phyloP scores from a whole-genome alignment of 169 alveolate genomes.

The Cryptosporidium sp. region DNA sequence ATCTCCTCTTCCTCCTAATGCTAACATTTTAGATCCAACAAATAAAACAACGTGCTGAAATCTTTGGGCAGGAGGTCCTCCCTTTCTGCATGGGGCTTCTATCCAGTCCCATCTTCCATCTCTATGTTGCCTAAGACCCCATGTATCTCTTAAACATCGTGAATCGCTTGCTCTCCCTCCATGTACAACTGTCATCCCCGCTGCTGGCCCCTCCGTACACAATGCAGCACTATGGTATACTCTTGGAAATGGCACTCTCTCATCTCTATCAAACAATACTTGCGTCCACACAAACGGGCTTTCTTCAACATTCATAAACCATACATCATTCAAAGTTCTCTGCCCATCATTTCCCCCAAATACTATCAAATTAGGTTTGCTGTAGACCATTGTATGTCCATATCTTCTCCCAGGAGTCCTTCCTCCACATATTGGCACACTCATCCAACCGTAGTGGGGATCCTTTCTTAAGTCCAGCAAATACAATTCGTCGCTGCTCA shows the following conservation, averaged over 20 bases:
- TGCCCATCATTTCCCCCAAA: constrained; percentile 99
- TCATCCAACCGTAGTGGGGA: constrained; percentile 95
- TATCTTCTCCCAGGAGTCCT: constrained; percentile 98
- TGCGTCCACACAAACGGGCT: constrained; percentile 97
- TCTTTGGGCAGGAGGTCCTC: constrained; percentile 91
- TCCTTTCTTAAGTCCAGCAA: constrained; percentile 95
- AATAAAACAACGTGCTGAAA: constrained; percentile 90
- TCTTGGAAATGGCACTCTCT: constrained; percentile 93
- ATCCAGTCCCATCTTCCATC: constrained; percentile 99
- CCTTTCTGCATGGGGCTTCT: constrained; percentile 95
- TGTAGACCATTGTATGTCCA: constrained; percentile 97
- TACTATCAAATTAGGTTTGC: constrained; percentile 95
- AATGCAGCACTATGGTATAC: constrained; percentile 96
- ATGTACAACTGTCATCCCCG: constrained; percentile 98
- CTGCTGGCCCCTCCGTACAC: constrained; percentile 96
- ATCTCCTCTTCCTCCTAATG: constrained; percentile 97
- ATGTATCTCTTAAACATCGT: constrained; percentile 95
- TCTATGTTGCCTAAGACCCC: constrained; percentile 99
- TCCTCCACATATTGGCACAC: constrained; percentile 96
- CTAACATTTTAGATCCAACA: constrained; percentile 91
- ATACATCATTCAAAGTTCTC: constrained; percentile 95
- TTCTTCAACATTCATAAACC: constrained; percentile 96
- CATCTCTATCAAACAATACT: constrained; percentile 86
- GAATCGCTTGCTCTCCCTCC: constrained; percentile 98
- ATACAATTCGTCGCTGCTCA: constrained; percentile 96